Conservation (phyloP, 768 basidiomycete genomes). For the Lactifluus volemus region DNA sequence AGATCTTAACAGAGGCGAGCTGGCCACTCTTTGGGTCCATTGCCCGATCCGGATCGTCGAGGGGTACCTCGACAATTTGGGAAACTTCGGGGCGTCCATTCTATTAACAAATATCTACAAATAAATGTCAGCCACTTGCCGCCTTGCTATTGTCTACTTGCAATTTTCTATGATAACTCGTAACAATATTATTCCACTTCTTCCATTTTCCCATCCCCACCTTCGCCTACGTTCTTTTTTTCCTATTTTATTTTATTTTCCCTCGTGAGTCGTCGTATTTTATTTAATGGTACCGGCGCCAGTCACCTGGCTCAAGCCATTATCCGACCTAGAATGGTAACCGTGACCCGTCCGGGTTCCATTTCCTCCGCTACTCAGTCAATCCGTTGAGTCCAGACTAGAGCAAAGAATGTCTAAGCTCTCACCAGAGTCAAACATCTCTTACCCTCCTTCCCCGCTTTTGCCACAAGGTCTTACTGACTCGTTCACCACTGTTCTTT, state of each 20-base stretch:
- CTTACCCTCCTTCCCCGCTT: background rate
- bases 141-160: slow-evolving; percentile 19
- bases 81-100: slow-evolving; percentile 14
- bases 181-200: slow-evolving; percentile 17
- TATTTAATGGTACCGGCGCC: background rate
- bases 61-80: slow-evolving; percentile 1
- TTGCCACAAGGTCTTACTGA: background rate
- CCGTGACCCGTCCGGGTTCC: background rate
- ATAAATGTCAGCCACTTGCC: slow-evolving; percentile 19
- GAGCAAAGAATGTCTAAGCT: background rate
- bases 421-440: background rate
- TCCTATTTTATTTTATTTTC: slow-evolving; percentile 3
- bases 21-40: background rate
- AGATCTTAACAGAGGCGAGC: slow-evolving; percentile 11
- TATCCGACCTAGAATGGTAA: background rate
- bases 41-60: slow-evolving; percentile 20
- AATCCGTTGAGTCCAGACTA: too few species aligned
- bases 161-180: background rate
- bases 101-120: slow-evolving; percentile 7
- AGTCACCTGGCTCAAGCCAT: background rate
- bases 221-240: slow-evolving; percentile 4
- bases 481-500: background rate
- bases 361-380: background rate
- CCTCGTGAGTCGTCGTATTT: slow-evolving; percentile 8
- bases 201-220: slow-evolving; percentile 14